Evolutionary conservation across 192 early-diverging fungal species (phyloP), one percentile per base, ranked within the genome.

Genomic region (Coemansia guatemalensis): DNA sequence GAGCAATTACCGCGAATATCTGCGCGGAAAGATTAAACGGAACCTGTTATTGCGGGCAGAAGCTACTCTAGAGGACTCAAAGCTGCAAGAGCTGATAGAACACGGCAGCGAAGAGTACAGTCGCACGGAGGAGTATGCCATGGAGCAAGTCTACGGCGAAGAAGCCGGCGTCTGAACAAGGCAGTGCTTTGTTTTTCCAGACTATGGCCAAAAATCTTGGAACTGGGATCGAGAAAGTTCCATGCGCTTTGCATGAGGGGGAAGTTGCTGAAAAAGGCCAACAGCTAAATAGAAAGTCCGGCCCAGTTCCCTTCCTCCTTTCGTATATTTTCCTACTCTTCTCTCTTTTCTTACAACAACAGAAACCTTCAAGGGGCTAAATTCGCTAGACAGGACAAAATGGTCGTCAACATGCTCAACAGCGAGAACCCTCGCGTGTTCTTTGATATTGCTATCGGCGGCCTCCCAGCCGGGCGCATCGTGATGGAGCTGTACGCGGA

Each of bases 401-500:
- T 73, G 71, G 67, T 72, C 2, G 44, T 66, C 44, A 26, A 27
- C 23, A 81, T 81, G 78, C 48, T 60, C 12, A 69, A 81, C 63
- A 60, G 57, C 59, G 54, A 64, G 60, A 83, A 83, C 67, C 84
- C 84, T 21, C 71, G 75, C 22, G 82, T 83, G 65, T 85, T 78
- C 61, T 85, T 85, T 67, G 84, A 85, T 67, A 82, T 85, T 49
- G 33, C 76, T 23, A 75, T 83, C 8, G 84, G 82, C 48, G 69
- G 66, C 50, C 55, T 54, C 32, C 33, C 76, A 4, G 71, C 69
- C 14, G 83, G 78, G 4, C 81, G 81, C 20, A 39, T 83, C 18
- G 69, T 78, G 17, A 86, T 91, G 84, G 88, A 92, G 71, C 81
- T 92, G 67, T 78, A 68, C 72, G 32, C 24, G n/a, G 81, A 83